Base-by-base conservation (phyloP, 1,139 yeast genomes). In the Tardiomyces digboiensis region DNA sequence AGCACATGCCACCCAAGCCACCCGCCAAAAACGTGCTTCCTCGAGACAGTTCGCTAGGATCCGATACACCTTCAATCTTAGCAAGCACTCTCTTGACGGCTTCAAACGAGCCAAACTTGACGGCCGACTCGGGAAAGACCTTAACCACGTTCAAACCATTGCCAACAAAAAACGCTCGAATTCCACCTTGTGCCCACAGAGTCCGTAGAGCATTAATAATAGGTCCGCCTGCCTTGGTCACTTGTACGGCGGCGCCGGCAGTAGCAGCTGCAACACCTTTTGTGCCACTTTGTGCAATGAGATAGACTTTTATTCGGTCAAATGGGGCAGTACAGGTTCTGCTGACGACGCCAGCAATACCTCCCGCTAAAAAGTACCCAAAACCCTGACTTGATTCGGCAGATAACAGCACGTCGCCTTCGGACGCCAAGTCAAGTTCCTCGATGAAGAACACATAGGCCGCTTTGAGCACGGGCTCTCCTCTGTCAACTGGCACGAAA, bases 241-340 rank as follows among this genome's bases (percentile, higher is more conserved):
- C 45, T 44, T 64, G 42, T 7, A 39, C 39, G 26, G 45, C 39
- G 8, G 41, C 21, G n/a, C 45, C 37, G n/a, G 43, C 47, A n/a
- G 40, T 39, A 5, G 49, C 51, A 4, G 62, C 3, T 47, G 46
- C 44, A 2, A 58, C 54, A 3, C 52, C 46, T 26, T 4, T n/a
- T n/a, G 16, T 8, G 54, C 88, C 95, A 0, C 96, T 82, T 61
- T 95, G 76, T 1, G 98, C 97, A 58, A 91, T 91, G 46, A 91
- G 69, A 56, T 86, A 91, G 18, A 91, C 97, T 60, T 91, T 91
- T 21, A 91, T 76, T 61, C 98, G 75, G 62, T 91, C 98, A 56
- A 91, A 86, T 12, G 98, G 98, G 0, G 98, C 98, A 0, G 98
- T 91, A 56, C 94, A 83, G 0, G 97, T 88, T 65, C 98, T 78